These are phyloP conservation scores for Sclerotinia trifoliorum DNA, from an alignment of 2,329 filamentous ascomycete genomes.

Conservation along the genomic window DNA sequence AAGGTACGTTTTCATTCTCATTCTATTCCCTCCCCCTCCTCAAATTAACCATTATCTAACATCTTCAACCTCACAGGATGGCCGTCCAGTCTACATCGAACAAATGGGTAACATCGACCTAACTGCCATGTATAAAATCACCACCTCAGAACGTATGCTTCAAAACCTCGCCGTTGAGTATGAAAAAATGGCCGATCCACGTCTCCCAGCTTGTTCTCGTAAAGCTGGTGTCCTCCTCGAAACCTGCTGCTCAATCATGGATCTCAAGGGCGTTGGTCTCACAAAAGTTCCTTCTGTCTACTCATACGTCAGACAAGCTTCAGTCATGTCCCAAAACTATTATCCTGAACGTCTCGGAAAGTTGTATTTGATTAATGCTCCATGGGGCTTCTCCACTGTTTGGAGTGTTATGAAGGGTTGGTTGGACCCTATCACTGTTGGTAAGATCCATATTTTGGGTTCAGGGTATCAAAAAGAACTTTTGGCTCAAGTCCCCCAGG, in stretches of 20 bases:
- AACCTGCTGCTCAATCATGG: constrained; percentile 98
- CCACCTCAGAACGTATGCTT: constrained; percentile 88
- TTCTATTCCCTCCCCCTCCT: background rate
- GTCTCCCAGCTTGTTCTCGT: constrained; percentile 91
- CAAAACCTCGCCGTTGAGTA: constrained; percentile 97
- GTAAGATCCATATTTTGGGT: constrained; percentile 92
- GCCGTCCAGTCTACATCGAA: constrained; percentile 95
- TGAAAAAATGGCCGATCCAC: constrained; percentile 90
- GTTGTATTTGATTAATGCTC: constrained; percentile 96
- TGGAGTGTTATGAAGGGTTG: constrained; percentile 89
- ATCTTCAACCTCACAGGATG: constrained; percentile 61
- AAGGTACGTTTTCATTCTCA: constrained; percentile 51
- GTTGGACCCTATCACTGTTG: constrained; percentile 93
- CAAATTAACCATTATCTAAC: constrained; percentile 8
- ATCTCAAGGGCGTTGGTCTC: constrained; percentile 90
- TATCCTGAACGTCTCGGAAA: constrained; percentile 96
- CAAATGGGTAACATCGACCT: constrained; percentile 92
- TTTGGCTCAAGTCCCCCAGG: constrained; percentile 76
- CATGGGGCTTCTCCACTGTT: constrained; percentile 87
- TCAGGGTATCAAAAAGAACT: constrained; percentile 79
- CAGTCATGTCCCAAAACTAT: constrained; percentile 94
- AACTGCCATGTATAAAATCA: constrained; percentile 87
- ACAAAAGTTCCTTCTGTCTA: constrained; percentile 80
- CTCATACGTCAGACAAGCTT: constrained; percentile 80
- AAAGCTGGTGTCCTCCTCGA: constrained; percentile 87